Percentiles rank a stretch among this genome's conserved stretches.
Evolutionary conservation across 2,329 filamentous ascomycete species (phyloP).

Genomic region (Arthrobotrys megalospora): DNA sequence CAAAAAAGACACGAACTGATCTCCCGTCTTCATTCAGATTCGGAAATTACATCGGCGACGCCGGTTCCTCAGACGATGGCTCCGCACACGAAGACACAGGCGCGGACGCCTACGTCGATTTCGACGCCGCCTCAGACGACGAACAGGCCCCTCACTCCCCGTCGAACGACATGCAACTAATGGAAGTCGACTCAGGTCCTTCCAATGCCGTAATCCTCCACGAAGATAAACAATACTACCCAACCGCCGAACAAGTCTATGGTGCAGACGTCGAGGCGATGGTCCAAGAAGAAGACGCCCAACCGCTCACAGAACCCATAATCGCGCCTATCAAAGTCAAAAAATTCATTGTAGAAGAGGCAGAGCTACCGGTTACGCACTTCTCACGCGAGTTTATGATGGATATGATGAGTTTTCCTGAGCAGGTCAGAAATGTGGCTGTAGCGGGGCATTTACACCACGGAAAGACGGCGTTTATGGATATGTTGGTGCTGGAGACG

Average conservation of each 20-base stretch:
- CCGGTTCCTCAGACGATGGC: slow-evolving; percentile 81
- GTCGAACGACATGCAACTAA: slow-evolving; percentile 81
- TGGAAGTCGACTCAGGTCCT: slow-evolving; percentile 90
- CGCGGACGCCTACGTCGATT: slow-evolving; percentile 83
- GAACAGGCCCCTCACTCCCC: slow-evolving; percentile 69
- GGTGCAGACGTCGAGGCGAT: slow-evolving; percentile 93
- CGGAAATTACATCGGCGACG: slow-evolving; percentile 98
- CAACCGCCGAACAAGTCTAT: slow-evolving; percentile 96
- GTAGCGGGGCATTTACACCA: slow-evolving; percentile 95
- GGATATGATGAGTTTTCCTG: slow-evolving; percentile 94
- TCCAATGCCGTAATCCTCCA: slow-evolving; percentile 98
- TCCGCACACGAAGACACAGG: slow-evolving; percentile 80
- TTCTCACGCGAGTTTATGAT: slow-evolving; percentile 79
- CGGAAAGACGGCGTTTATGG: slow-evolving; percentile 97
- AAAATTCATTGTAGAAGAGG: slow-evolving; percentile 95
- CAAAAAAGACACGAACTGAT: slow-evolving; percentile 50
- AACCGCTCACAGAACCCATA: slow-evolving; percentile 91
- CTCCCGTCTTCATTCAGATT: slow-evolving; percentile 75
- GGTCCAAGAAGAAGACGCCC: slow-evolving; percentile 97
- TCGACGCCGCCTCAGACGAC: slow-evolving; percentile 71
- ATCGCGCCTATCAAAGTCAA: slow-evolving; percentile 93
- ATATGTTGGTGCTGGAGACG: slow-evolving; percentile 96
- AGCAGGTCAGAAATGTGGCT: slow-evolving; percentile 93
- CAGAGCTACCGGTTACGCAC: slow-evolving; percentile 79
- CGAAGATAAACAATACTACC: slow-evolving; percentile 99